These are phyloP conservation scores for Fraxinus albicans DNA, from an alignment of 305 asterid genomes.

Conservation along the genomic window DNA sequence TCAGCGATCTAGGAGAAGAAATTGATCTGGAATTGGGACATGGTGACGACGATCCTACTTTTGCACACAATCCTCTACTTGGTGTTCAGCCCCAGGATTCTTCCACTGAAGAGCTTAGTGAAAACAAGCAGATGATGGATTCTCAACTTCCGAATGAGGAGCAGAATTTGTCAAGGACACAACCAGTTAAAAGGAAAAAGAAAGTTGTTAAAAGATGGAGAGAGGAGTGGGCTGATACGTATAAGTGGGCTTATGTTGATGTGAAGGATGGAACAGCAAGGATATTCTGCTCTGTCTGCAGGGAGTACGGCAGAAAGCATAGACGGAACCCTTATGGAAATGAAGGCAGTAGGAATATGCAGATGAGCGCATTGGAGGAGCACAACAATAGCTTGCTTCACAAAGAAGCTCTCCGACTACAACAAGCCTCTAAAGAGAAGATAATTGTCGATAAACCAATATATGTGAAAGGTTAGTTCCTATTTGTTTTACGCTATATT, in stretches of 20 bases:
- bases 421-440: conserved; percentile 93
- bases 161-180: conserved; percentile 65
- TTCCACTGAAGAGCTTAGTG: conserved; percentile 71
- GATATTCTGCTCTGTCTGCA: conserved; percentile 94
- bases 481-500: background rate
- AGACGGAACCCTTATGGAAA: conserved; percentile 98
- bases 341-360: conserved; percentile 99
- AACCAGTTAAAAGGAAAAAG: conserved; percentile 82
- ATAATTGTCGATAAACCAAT: conserved; percentile 78
- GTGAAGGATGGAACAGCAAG: conserved; percentile 92
- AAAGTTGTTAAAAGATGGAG: conserved; percentile 99
- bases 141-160: conserved; percentile 68
- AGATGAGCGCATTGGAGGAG: conserved; percentile 99
- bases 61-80: conserved; percentile 65
- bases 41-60: conserved; percentile 87
- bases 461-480: conserved; percentile 81
- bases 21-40: conserved; percentile 87
- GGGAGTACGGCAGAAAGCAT: conserved; percentile 98
- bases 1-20: conserved; percentile 72
- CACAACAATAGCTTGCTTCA: conserved; percentile 98
- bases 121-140: conserved; percentile 63
- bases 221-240: conserved; percentile 99
- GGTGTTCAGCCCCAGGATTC: conserved; percentile 70
- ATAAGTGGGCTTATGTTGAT: conserved; percentile 98
- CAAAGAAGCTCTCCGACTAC: conserved; percentile 96